Evolutionary conservation across 2,329 filamentous ascomycete species (phyloP), one percentile per base, ranked within the genome.

Genomic region (Epichloe hybrida): DNA sequence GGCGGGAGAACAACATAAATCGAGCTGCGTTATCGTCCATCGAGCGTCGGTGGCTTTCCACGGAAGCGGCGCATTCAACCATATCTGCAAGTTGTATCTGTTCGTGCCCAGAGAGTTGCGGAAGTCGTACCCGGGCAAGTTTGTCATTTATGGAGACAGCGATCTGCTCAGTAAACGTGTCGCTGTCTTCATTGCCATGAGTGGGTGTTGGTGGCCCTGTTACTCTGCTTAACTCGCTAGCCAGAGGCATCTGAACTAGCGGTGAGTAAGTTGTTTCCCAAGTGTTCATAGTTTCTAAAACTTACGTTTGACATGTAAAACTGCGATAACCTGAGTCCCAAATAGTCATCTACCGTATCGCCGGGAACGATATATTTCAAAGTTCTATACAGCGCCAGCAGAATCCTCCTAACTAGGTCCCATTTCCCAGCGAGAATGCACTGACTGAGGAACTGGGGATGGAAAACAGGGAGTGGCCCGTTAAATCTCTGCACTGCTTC

Each of bases 391-490:
- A 98, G 70, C 5, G 79, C 79, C 48, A 86, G 71, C 31, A 97
- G 66, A 9, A 95, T 81, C 9, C 74, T 74, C 57, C 88, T 83
- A 2, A 93, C 88, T 5, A 88, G 66, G 3, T 68, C 64, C 36
- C 77, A 76, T 62, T 95, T 95, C 1, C 90, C 91, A 20, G 83
- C 78, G 27, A 95, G 72, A 38, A 95, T 88, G 59, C 86, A 91
- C 64, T 96, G 87, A 49, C 86, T 85, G 27, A 97, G 69, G 52
- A 95, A 87, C 60, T 95, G 88, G 0, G 93, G 93, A 60, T 98
- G 91, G 59, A 95, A 98, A 2, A 94, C 76, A 0, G 93, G 88
- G 6, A 97, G 71, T 2, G 90, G 86, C 0, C 88, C 87, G 61
- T 96, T 97, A 46, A 97, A 73, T 54, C 86, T 76, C 57, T 86